Base-by-base conservation (phyloP, 345 rosid genomes). In the Nephelium lappaceum region DNA sequence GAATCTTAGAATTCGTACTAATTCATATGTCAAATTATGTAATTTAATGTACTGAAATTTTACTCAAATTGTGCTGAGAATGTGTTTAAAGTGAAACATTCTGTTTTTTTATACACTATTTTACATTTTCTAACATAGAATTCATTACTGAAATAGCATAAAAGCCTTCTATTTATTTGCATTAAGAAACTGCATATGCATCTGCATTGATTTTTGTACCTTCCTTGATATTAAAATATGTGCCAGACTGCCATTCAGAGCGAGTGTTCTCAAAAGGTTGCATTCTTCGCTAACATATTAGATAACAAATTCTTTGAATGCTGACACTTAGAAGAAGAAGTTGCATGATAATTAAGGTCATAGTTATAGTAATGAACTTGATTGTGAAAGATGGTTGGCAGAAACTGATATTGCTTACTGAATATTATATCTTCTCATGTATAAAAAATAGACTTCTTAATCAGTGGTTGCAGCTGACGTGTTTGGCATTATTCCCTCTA, bases 361-460 rank as follows among this genome's bases (percentile, higher is more conserved):
- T 27, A 49, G 12, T 49, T 49, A 18, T 49, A 49, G 16, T 49
- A 70, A 45, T 47, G 39, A 49, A 25, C 73, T 70, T 25, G 73
- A 70, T 49, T 70, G 57, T 70, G 31, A 70, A 57, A 49, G 24
- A 25, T 70, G 16, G 71, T 67, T 41, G 71, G 49, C 11, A 19
- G 49, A 53, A 53, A 18, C 7, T 6, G 19, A 67, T 67, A n/a
- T 39, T 53, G 21, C 58, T 53, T 53, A 16, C 58, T 53, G 55
- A 49, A 38, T 18, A 39, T 38, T 18, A 39, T 67, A 19, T 19
- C 11, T 67, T n/a, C 21, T 67, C 27, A 15, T 39, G 43, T 53
- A 53, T 53, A 39, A 67, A 67, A 67, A 49, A 67, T 67, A 19
- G 10, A 39, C 41, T 15, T 70, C 61, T 9, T 1, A 25, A 7